Conservation (phyloP, 1,139 yeast species). For the Candida anutae region DNA sequence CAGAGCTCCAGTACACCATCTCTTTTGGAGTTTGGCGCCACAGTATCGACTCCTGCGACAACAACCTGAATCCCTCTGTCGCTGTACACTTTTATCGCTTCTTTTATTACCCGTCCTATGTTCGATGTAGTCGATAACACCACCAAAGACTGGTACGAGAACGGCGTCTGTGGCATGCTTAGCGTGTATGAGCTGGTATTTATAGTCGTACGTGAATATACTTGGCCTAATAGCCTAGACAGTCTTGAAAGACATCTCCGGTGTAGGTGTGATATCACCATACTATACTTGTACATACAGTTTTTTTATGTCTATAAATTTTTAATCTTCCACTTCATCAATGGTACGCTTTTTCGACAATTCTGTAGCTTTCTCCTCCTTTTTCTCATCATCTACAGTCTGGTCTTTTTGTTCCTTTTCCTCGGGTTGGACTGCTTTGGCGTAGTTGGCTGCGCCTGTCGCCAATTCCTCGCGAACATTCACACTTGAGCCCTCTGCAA, state of each 20-base stretch:
- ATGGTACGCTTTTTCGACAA: too few species aligned
- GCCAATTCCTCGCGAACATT: conserved; percentile 18
- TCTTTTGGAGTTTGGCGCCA: conserved; percentile 27
- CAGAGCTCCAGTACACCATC: conserved; percentile 44
- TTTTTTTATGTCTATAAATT: too few species aligned
- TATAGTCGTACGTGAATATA: conserved; percentile 5
- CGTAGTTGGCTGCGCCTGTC: conserved; percentile 7
- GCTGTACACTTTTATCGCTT: conserved; percentile 23
- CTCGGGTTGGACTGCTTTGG: conserved; percentile 8
- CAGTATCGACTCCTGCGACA: conserved; percentile 44
- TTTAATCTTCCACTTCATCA: too few species aligned
- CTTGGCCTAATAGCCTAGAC: background rate
- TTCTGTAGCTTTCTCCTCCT: too few species aligned
- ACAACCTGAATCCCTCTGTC: conserved; percentile 29
- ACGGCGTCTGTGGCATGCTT: conserved; percentile 4
- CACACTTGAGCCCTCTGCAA: conserved; percentile 26
- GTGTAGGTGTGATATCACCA: too few species aligned
- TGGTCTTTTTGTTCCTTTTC: conserved; percentile 1
- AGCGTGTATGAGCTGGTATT: conserved; percentile 7
- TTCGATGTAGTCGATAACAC: conserved; percentile 39
- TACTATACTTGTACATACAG: too few species aligned
- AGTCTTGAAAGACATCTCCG: conserved; percentile 1
- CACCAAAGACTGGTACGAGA: conserved; percentile 6
- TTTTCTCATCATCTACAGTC: background rate
- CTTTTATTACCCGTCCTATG: conserved; percentile 25